These are phyloP conservation scores for Monosporascus sp. DNA, from an alignment of 2,329 filamentous ascomycete species.

Conservation along the genomic window DNA sequence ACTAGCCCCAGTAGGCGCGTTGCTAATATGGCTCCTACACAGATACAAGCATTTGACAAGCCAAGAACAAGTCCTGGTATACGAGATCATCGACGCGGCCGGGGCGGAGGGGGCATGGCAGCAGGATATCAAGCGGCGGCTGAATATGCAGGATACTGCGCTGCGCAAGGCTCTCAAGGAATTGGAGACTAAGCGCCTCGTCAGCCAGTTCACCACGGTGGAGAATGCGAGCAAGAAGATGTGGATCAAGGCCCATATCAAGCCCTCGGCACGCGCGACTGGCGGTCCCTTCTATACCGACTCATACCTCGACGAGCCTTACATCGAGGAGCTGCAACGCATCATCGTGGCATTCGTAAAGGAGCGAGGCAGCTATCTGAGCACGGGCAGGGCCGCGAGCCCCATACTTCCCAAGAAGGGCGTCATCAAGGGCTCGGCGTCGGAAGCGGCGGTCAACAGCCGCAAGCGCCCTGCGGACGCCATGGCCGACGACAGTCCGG, in stretches of 20 bases:
- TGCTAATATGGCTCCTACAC: background rate
- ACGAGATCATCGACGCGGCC: constrained; percentile 81
- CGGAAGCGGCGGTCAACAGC: constrained; percentile 33
- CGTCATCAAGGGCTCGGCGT: constrained; percentile 43
- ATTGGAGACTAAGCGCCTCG: constrained; percentile 74
- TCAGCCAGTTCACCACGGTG: constrained; percentile 86
- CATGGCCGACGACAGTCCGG: constrained; percentile 23
- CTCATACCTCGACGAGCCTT: constrained; percentile 79
- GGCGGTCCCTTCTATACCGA: constrained; percentile 95
- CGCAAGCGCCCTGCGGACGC: constrained; percentile 49
- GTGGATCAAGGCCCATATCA: constrained; percentile 85
- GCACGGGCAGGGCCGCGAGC: constrained; percentile 25
- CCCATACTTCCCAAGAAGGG: constrained; percentile 52
- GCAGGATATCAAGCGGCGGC: constrained; percentile 72
- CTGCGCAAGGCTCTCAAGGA: constrained; percentile 79
- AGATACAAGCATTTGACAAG: constrained; percentile 57
- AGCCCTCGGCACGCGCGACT: constrained; percentile 82
- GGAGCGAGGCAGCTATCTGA: constrained; percentile 29
- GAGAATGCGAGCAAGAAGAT: constrained; percentile 89
- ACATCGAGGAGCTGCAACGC: constrained; percentile 71
- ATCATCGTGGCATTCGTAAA: constrained; percentile 28
- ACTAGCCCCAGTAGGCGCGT: no score
- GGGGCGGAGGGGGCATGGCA: constrained; percentile 87
- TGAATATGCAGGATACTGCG: constrained; percentile 78
- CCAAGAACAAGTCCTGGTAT: constrained; percentile 79